Percentiles rank a stretch among this genome's conserved stretches.
Conservation (phyloP, 2,329 filamentous ascomycete genomes). For the Pseudogymnoascus sp. region DNA sequence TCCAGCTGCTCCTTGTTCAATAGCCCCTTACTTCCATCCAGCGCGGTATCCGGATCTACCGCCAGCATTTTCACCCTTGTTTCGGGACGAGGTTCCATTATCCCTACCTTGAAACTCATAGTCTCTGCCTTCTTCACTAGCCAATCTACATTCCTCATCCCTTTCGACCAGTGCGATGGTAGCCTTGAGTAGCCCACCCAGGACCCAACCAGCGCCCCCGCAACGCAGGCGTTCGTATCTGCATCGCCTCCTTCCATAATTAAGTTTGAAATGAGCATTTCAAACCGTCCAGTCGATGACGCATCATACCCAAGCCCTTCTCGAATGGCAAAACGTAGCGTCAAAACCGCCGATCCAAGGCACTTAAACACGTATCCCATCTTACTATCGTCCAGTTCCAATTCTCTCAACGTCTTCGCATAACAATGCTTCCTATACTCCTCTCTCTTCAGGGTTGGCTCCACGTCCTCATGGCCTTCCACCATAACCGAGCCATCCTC, state of each 20-base stretch:
- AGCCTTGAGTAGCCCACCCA: slow-evolving; percentile 41
- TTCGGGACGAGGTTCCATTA: slow-evolving; percentile 28
- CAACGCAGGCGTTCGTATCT: slow-evolving; percentile 48
- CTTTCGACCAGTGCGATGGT: slow-evolving; percentile 43
- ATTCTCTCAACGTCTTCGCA: slow-evolving; percentile 31
- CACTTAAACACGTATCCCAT: slow-evolving; percentile 51
- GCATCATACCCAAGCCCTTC: slow-evolving; percentile 13
- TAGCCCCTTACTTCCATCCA: slow-evolving; percentile 36
- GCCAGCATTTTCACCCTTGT: slow-evolving; percentile 23
- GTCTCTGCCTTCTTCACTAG: slow-evolving; percentile 38
- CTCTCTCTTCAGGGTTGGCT: slow-evolving; percentile 30
- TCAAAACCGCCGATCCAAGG: slow-evolving; percentile 40
- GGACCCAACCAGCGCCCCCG: slow-evolving; percentile 42
- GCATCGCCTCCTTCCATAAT: slow-evolving; percentile 47
- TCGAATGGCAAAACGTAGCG: slow-evolving; percentile 39
- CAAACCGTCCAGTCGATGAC: slow-evolving; percentile 32
- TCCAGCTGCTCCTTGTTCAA: slow-evolving; percentile 33
- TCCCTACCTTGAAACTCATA: slow-evolving; percentile 33
- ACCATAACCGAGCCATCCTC: not conserved
- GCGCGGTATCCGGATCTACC: slow-evolving; percentile 35
- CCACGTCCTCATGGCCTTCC: slow-evolving; percentile 15
- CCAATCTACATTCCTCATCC: slow-evolving; percentile 40
- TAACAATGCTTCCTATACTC: slow-evolving; percentile 38
- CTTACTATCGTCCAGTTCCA: slow-evolving; percentile 40
- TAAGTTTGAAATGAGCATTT: slow-evolving; percentile 41